These are phyloP conservation scores for Cryptococcus sp. DNA, from an alignment of 1,284 basidiomycete genomes.

Conservation along the genomic window DNA sequence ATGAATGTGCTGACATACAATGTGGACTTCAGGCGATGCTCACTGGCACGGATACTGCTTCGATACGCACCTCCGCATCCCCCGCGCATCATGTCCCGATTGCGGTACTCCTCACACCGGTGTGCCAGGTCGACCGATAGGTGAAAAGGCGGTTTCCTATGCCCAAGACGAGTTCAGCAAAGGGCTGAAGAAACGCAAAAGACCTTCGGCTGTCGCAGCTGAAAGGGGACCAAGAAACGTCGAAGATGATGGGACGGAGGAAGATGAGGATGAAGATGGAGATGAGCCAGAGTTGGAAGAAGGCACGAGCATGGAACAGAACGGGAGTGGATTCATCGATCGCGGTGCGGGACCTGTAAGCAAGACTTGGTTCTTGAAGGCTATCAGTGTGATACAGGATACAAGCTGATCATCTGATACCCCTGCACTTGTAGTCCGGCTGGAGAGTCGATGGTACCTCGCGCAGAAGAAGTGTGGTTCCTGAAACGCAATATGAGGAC, in stretches of 20 bases:
- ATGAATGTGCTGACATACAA: too few species aligned
- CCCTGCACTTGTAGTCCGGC: conserved; percentile 14
- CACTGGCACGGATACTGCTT: conserved; percentile 47
- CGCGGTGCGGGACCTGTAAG: conserved; percentile 16
- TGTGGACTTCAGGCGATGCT: conserved; percentile 22
- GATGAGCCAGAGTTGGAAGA: conserved; percentile 4
- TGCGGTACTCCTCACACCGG: conserved; percentile 30
- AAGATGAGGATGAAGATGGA: conserved; percentile 10
- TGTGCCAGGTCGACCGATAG: conserved; percentile 25
- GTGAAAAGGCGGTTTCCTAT: conserved; percentile 40
- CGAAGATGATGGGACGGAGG: conserved; percentile 19
- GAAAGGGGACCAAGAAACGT: conserved; percentile 18
- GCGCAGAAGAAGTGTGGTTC: conserved; percentile 13
- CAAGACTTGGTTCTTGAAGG: background rate
- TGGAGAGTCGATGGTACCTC: conserved; percentile 12
- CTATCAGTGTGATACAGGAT: background rate
- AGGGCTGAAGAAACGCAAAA: conserved; percentile 14
- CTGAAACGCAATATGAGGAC: conserved; percentile 23
- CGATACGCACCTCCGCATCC: conserved; percentile 18
- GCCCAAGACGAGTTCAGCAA: conserved; percentile 33
- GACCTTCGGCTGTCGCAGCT: conserved; percentile 1
- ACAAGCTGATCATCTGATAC: background rate
- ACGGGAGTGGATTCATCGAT: conserved; percentile 12
- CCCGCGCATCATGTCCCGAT: conserved; percentile 28
- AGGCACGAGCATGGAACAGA: conserved; percentile 6